Conservation (phyloP, 352 stramenopile species). For the Phytophthora chlamydospora region DNA sequence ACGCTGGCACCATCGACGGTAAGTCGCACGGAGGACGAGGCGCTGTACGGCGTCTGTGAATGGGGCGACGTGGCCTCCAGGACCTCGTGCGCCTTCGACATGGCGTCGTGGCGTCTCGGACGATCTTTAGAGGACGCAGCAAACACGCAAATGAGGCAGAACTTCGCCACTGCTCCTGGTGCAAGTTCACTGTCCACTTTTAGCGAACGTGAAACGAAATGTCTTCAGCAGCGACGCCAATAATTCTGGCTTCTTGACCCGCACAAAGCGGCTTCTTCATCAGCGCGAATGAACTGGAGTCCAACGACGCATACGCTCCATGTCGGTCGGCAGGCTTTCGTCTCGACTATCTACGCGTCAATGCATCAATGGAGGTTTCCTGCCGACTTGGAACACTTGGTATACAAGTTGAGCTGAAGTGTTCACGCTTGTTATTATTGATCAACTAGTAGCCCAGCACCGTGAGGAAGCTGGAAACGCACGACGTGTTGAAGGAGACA, state of each 20-base stretch:
- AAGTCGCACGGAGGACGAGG: constrained; percentile 23
- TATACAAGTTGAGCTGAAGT: background rate
- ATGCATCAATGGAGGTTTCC: background rate
- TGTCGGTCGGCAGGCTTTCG: background rate
- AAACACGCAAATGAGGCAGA: background rate
- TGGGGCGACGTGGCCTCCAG: constrained; percentile 18
- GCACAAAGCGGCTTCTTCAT: background rate
- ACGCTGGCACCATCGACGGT: background rate
- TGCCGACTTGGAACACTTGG: background rate
- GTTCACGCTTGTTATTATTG: constrained; percentile 8
- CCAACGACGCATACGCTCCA: constrained; percentile 2
- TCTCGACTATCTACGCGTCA: background rate
- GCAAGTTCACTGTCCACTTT: constrained; percentile 9
- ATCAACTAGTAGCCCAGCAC: constrained; percentile 29
- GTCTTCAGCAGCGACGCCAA: background rate
- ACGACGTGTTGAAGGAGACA: constrained; percentile 41
- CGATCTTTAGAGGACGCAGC: background rate
- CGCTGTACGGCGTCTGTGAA: constrained; percentile 11
- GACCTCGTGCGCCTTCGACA: constrained; percentile 11
- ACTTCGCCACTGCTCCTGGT: no score
- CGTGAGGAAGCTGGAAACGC: constrained; percentile 35
- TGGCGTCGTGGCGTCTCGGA: background rate
- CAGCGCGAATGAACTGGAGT: constrained; percentile 3
- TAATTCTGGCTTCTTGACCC: background rate
- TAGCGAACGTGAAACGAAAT: constrained; percentile 11